A percentile compares a stretch with the other conserved stretches of the same genome.
These are phyloP conservation scores for Suillus occidentalis DNA, from an alignment of 768 basidiomycete genomes.

Conservation along the genomic window DNA sequence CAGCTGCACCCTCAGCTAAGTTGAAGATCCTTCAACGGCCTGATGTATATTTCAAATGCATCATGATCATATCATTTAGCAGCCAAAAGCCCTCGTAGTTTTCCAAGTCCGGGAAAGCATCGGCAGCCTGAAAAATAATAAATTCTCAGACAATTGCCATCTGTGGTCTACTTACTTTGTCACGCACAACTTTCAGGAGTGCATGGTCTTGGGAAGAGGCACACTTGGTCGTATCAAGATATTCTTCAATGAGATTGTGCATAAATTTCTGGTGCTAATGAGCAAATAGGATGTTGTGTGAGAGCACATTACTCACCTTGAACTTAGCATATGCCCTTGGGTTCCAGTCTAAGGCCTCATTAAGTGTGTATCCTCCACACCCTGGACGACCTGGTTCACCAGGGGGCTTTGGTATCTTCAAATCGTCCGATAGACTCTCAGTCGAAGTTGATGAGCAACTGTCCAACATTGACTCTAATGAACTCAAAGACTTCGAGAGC, in stretches of 20 bases:
- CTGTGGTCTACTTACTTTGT: background rate
- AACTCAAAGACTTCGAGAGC: too few relatives aligned
- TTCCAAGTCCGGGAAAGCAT: slow-evolving; percentile 10
- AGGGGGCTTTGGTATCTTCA: slow-evolving; percentile 25
- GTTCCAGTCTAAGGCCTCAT: slow-evolving; percentile 21
- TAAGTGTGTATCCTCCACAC: slow-evolving; percentile 26
- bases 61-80: slow-evolving; percentile 15
- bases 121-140: background rate
- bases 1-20: too few relatives aligned
- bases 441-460: background rate
- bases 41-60: slow-evolving; percentile 14
- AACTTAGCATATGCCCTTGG: slow-evolving; percentile 15
- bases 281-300: too few relatives aligned
- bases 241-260: too few relatives aligned
- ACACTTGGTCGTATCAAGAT: too few relatives aligned
- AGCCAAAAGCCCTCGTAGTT: slow-evolving; percentile 12
- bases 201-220: background rate
- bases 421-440: slow-evolving; percentile 7
- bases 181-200: background rate
- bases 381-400: slow-evolving; percentile 25
- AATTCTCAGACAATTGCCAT: background rate
- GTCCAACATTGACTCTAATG: too few relatives aligned
- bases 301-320: too few relatives aligned
- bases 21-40: too few relatives aligned
- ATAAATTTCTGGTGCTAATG: too few relatives aligned